Base-by-base conservation (phyloP, 371 early-diverging fungal genomes). In the Rhizopus sp. region DNA sequence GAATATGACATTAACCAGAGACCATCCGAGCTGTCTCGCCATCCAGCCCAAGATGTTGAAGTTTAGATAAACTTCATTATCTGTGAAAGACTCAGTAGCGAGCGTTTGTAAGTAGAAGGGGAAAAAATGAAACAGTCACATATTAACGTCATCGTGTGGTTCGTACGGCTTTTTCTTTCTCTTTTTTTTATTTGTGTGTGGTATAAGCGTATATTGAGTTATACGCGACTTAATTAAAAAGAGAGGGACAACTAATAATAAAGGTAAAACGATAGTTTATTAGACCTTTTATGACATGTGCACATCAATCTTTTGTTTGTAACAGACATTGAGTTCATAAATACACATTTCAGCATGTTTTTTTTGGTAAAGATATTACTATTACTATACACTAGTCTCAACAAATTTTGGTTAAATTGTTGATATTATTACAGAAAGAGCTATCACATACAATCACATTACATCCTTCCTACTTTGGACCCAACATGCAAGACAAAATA, bases 391-490 rank as follows among this genome's bases (percentile, higher is more conserved):
- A n/a, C 7, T 44, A 12, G 15, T 15, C 3, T 47, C 29, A 50
- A n/a, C 23, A 23, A 2, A 23, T 23, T 23, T 23, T 23, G 50
- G 4, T 10, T 38, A 45, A 7, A 15, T 29, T 29, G 8, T 41
- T n/a, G 15, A 34, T 7, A 16, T 40, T 42, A 49, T 57, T 53
- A 61, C 59, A 88, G 87, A 94, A 93, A 78, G 80, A 84, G 62
- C 83, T 98, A 23, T 76, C 87, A 41, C 96, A 97, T 68, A 93
- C 91, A 23, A 93, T 98, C 69, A 85, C 89, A 34, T 86, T 98
- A 50, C 95, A 94, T 62, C 98, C 98, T 31, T 87, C 89, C 39
- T 93, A 84, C 61, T 92, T 96, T 81, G 95, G 96, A 10, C 90
- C 91, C 13, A 82, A 86, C 62, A 87, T 96, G 80, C 83, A 88